phyloP scores from a whole-genome alignment of 805 yeast genomes.

The Metschnikowia shivogae region DNA sequence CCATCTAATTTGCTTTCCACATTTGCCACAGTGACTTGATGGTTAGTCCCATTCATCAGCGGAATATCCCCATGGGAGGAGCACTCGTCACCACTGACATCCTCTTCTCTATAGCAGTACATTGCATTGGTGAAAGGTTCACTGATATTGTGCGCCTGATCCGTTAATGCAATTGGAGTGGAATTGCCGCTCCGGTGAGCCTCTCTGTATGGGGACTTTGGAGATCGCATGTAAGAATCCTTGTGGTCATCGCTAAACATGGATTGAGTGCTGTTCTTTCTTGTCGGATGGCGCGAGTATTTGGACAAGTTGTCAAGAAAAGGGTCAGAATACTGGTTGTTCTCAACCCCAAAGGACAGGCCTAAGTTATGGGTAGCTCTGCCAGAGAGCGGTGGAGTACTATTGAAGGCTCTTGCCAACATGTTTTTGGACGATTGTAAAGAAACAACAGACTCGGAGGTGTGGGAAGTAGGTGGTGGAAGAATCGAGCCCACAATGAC shows the following conservation, averaged over 20 bases:
- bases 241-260: constrained; percentile 12
- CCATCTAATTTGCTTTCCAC: constrained; percentile 4
- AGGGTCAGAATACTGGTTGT: constrained; percentile 22
- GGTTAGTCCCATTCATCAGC: constrained; percentile 11
- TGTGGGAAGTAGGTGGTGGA: constrained; percentile 2
- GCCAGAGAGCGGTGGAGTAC: constrained; percentile 17
- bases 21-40: constrained; percentile 1
- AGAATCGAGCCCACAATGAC: constrained; percentile 3
- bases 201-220: constrained; percentile 10
- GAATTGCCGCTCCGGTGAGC: constrained; percentile 1
- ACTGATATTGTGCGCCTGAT: constrained; percentile 18
- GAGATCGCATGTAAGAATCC: constrained; percentile 9
- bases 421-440: constrained; percentile 19
- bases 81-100: constrained; percentile 25
- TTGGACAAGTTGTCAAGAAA: constrained; percentile 19
- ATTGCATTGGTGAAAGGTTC: constrained; percentile 26
- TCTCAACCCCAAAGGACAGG: constrained; percentile 4
- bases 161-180: constrained; percentile 1
- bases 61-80: constrained; percentile 29
- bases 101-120: constrained; percentile 27
- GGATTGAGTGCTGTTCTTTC: constrained; percentile 14
- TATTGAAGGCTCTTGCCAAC: constrained; percentile 13
- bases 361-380: background rate
- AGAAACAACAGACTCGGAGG: constrained; percentile 23
- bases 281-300: constrained; percentile 12